A percentile compares a stretch with the other conserved stretches of the same genome.
These are phyloP conservation scores for Hyparrhenia diplandra DNA, from an alignment of 176 grass and related monocot species.

Conservation along the genomic window DNA sequence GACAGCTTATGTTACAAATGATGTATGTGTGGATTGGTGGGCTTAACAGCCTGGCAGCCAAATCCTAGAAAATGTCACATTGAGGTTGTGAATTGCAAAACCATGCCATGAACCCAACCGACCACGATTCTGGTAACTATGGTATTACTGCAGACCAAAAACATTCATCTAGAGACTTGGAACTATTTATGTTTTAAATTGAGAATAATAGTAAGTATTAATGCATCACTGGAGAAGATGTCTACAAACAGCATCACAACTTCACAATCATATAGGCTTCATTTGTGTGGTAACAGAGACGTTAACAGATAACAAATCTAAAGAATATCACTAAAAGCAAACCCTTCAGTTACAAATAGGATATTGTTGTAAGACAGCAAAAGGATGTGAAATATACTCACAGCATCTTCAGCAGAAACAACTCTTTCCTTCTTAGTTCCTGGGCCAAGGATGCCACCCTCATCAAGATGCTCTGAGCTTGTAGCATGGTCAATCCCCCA, in stretches of 20 bases:
- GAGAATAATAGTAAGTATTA: not conserved
- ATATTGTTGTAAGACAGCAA: slow-evolving; percentile 15
- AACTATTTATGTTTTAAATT: not conserved
- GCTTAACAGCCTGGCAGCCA: not conserved
- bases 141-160: slow-evolving; percentile 9
- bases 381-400: slow-evolving; percentile 47
- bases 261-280: not conserved
- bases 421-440: slow-evolving; percentile 82
- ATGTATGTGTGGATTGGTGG: not conserved
- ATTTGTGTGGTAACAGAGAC: slow-evolving; percentile 5
- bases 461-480: slow-evolving; percentile 45
- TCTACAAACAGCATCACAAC: slow-evolving; percentile 3
- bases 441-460: slow-evolving; percentile 80
- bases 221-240: slow-evolving; percentile 7
- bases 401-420: slow-evolving; percentile 90
- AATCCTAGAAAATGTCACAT: not conserved
- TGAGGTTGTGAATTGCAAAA: not conserved
- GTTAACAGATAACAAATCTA: not conserved
- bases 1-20: not conserved
- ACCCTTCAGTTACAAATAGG: not conserved
- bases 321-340: not conserved
- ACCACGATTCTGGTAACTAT: not conserved
- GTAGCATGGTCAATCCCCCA: slow-evolving; percentile 57
- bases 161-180: slow-evolving; percentile 9
- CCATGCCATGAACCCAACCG: not conserved